Conservation (phyloP, 1,139 yeast species). For the Hyphopichia wangnamkhiaoensis region DNA sequence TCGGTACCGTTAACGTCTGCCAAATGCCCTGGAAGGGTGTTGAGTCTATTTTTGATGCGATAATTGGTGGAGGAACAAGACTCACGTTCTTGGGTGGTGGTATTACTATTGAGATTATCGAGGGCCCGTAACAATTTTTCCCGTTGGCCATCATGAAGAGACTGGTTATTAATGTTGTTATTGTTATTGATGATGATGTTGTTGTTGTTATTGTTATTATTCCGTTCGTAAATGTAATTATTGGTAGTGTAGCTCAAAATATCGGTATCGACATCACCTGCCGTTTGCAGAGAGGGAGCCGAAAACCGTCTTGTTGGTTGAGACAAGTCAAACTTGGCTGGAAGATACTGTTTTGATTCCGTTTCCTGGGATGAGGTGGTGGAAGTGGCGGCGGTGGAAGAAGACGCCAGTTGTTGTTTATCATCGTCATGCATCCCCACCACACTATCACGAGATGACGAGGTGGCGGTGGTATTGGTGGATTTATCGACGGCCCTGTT, state of each 20-base stretch:
- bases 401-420: no score
- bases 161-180: constrained; percentile 2
- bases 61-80: constrained; percentile 4
- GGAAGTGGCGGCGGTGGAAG: not conserved
- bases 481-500: constrained; percentile 7
- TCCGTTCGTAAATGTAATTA: constrained; percentile 18
- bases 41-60: constrained; percentile 13
- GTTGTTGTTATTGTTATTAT: not conserved
- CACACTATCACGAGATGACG: not conserved
- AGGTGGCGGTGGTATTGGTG: constrained; percentile 2
- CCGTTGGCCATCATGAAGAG: constrained; percentile 6
- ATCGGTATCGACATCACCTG: constrained; percentile 4
- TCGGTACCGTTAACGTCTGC: constrained; percentile 13
- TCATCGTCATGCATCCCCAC: no score
- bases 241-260: constrained; percentile 20
- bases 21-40: constrained; percentile 3
- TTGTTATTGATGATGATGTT: constrained; percentile 1
- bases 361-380: constrained; percentile 1
- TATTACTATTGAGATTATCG: constrained; percentile 25
- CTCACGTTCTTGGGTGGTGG: constrained; percentile 21
- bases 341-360: constrained; percentile 28
- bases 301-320: constrained; percentile 35
- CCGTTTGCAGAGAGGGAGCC: constrained; percentile 12
- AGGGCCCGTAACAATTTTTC: constrained; percentile 22
- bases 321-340: constrained; percentile 44